Evolutionary conservation across 2,329 filamentous ascomycete species (phyloP), one percentile per base, ranked within the genome.

Genomic region (Talaromyces sp.): DNA sequence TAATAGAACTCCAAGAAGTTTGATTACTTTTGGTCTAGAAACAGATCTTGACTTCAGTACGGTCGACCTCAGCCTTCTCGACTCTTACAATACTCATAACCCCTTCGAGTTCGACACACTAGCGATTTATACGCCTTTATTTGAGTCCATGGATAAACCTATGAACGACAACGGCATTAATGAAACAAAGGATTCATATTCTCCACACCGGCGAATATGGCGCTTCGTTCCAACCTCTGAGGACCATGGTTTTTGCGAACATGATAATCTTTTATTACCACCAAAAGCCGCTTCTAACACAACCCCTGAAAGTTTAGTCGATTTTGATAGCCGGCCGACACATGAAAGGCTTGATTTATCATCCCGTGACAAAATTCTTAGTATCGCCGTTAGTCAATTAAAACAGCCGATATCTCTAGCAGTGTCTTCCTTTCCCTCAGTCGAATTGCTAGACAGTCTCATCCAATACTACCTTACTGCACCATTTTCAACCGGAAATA

Each of bases 401-500:
- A 60, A 56, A 42, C 51, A 55, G 18, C 57, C 52, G 4, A 59
- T 40, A 8, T 23, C 54, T 50, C 34, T 33, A 33, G 44, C 53
- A 1, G 67, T 72, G 1, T 65, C 71, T 0, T 74, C 71, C 0
- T 77, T 77, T 14, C 75, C 75, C 0, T 72, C 70, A 0, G 66
- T 69, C 0, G 71, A 77, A 31, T 60, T 76, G 3, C 60, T 77
- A 6, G 70, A 76, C 12, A 69, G 68, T 0, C 62, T 77, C 0
- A 63, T 77, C 0, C 72, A 75, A 52, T 73, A 68, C n/a, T 75
- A 70, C 27, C 42, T 75, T 0, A 67, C 57, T 31, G 42, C 50
- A 60, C 0, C 69, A 65, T 0, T 63, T 65, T 0, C 50, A 67
- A 6, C 59, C 64, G 0, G 63, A 65, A 53, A 65, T 68, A 0